These are phyloP conservation scores for Neofusicoccum cordaticola DNA, from an alignment of 2,329 filamentous ascomycete genomes.

Conservation along the genomic window DNA sequence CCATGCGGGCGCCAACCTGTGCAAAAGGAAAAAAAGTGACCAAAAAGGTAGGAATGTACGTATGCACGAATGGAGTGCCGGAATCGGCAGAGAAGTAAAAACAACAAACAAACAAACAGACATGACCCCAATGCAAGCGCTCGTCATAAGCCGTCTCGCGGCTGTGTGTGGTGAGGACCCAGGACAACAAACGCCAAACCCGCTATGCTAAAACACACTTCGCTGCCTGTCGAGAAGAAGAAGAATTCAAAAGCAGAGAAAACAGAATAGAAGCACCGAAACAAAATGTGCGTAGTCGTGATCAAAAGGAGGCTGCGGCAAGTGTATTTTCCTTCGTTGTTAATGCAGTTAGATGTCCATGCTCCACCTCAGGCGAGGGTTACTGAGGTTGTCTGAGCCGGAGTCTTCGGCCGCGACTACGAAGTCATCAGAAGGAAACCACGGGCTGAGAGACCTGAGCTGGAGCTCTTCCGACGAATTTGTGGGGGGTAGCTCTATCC, in stretches of 20 bases:
- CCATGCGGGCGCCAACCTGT: neutral
- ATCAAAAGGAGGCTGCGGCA: neutral
- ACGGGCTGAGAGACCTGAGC: constrained; percentile 13
- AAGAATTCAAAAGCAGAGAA: neutral
- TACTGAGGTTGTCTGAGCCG: constrained; percentile 33
- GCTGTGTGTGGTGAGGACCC: constrained; percentile 2
- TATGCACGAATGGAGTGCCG: constrained; percentile 10
- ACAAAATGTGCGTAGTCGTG: neutral
- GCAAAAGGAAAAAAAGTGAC: neutral
- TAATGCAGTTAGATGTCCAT: constrained; percentile 39
- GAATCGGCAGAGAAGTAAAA: neutral
- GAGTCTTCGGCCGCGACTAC: constrained; percentile 23
- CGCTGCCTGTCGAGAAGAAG: constrained; percentile 6
- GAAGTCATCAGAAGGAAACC: constrained; percentile 22
- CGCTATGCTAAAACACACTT: constrained; percentile 12
- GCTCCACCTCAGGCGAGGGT: constrained; percentile 40
- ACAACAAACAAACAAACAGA: constrained; percentile 6
- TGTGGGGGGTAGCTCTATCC: constrained; percentile 35
- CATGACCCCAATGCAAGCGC: constrained; percentile 15
- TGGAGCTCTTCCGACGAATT: constrained; percentile 30
- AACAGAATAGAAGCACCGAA: neutral
- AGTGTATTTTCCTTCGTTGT: neutral
- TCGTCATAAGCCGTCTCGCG: constrained; percentile 16
- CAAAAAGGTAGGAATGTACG: constrained; percentile 6
- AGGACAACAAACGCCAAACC: constrained; percentile 16